These are phyloP conservation scores for Camelina sativa DNA, from an alignment of 345 rosid genomes.

Conservation along the genomic window DNA sequence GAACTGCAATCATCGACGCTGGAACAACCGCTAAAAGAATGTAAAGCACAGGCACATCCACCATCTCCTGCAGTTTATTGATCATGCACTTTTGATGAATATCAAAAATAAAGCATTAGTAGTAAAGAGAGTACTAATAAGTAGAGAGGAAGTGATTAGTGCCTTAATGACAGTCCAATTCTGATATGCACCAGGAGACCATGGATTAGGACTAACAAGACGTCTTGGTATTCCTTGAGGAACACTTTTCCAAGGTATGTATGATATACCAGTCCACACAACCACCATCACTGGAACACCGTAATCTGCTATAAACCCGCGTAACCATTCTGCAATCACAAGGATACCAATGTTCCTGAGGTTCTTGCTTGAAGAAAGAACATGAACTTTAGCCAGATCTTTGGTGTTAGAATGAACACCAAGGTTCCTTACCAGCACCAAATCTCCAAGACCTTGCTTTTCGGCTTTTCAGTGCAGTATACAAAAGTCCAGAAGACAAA, in stretches of 20 bases:
- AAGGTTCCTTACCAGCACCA: conserved; percentile 69
- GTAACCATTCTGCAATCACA: conserved; percentile 61
- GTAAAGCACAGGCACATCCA: conserved; percentile 77
- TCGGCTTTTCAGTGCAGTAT: conserved; percentile 74
- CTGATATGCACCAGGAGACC: conserved; percentile 88
- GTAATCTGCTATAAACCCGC: conserved; percentile 87
- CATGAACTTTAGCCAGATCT: background rate
- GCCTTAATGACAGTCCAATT: conserved; percentile 92
- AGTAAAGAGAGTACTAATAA: background rate
- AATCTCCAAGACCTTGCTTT: conserved; percentile 91
- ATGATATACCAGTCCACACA: conserved; percentile 85
- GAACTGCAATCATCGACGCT: conserved; percentile 93
- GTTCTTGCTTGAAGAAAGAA: background rate
- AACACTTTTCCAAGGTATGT: conserved; percentile 65
- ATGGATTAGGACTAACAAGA: conserved; percentile 95
- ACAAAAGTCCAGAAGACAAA: conserved; percentile 78
- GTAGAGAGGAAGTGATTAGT: conserved; percentile 33
- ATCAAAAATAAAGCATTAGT: conserved; percentile 13
- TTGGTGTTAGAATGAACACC: conserved; percentile 3
- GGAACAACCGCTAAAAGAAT: conserved; percentile 88
- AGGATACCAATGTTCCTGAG: background rate
- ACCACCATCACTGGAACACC: conserved; percentile 96
- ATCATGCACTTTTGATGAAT: background rate
- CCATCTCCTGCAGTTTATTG: conserved; percentile 67
- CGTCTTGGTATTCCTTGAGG: conserved; percentile 92